Percentiles rank a stretch among this genome's conserved stretches.
Evolutionary conservation across 441 rosid genomes (phyloP).

Genomic region (Jatropha multifida): DNA sequence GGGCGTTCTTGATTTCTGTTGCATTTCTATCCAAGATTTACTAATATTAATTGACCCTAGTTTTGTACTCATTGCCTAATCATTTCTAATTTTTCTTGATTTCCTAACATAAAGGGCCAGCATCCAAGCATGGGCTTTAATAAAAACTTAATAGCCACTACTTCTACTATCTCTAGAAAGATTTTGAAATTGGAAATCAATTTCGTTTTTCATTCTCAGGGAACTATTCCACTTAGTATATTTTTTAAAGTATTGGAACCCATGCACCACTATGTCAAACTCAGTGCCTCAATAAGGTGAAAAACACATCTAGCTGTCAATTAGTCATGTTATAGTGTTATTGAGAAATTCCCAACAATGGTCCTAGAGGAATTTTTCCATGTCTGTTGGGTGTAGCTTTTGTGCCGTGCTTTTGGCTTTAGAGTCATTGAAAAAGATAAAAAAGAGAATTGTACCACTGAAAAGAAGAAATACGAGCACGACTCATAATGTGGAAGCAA

Average conservation of each 20-base stretch:
- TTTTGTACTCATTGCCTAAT: constrained; percentile 64
- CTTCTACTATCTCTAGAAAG: not conserved
- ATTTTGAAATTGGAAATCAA: constrained; percentile 8
- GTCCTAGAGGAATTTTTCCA: constrained; percentile 5
- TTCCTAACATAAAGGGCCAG: constrained; percentile 9
- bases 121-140: constrained; percentile 33
- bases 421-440: constrained; percentile 22
- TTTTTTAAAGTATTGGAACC: too few species aligned
- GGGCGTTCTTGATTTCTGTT: constrained; percentile 24
- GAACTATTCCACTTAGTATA: not conserved
- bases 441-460: constrained; percentile 12
- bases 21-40: constrained; percentile 6
- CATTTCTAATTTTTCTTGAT: constrained; percentile 39
- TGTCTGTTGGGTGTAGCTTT: constrained; percentile 13
- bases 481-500: constrained; percentile 7
- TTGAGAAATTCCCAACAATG: not conserved
- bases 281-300: not conserved
- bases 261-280: too few species aligned
- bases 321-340: not conserved
- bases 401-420: constrained; percentile 12
- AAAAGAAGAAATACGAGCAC: constrained; percentile 12
- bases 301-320: not conserved
- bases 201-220: not conserved
- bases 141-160: not conserved
- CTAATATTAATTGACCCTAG: constrained; percentile 38